Evolutionary conservation across 2,329 filamentous ascomycete genomes (phyloP).

Genomic region (Acarospora socialis): DNA sequence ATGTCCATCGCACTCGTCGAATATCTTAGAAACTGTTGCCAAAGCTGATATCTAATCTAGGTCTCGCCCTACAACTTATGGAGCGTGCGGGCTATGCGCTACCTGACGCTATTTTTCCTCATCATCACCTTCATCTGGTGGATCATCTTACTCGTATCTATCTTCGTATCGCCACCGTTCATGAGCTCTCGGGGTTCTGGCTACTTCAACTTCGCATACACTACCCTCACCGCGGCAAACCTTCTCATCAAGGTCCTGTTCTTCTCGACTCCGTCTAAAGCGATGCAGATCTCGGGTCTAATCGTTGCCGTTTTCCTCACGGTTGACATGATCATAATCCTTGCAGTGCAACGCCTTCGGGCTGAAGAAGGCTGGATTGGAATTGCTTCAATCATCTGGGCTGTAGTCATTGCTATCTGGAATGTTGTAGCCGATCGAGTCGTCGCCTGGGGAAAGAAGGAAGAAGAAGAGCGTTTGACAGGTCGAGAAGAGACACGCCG

Average conservation of each 20-base stretch:
- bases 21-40: background rate
- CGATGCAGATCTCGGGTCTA: slow-evolving; percentile 59
- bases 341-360: slow-evolving; percentile 59
- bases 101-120: slow-evolving; percentile 63
- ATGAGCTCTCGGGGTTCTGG: slow-evolving; percentile 80
- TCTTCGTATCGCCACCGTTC: slow-evolving; percentile 79
- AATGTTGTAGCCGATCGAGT: slow-evolving; percentile 64
- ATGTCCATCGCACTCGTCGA: slow-evolving; percentile 24
- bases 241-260: slow-evolving; percentile 68
- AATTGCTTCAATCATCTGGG: slow-evolving; percentile 74
- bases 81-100: slow-evolving; percentile 69
- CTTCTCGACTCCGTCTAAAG: slow-evolving; percentile 69
- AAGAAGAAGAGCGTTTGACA: slow-evolving; percentile 86
- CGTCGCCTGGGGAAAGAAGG: slow-evolving; percentile 80
- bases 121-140: slow-evolving; percentile 78
- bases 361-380: slow-evolving; percentile 85
- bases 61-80: slow-evolving; percentile 90
- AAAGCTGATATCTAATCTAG: slow-evolving; percentile 16
- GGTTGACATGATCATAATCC: slow-evolving; percentile 63
- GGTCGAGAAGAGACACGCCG: slow-evolving; percentile 76
- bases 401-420: slow-evolving; percentile 64
- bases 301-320: slow-evolving; percentile 53
- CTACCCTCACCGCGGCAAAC: slow-evolving; percentile 62
- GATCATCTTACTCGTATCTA: slow-evolving; percentile 72
- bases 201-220: slow-evolving; percentile 78